Evolutionary conservation across 1,139 yeast genomes (phyloP).

Genomic region (Candida sp.): DNA sequence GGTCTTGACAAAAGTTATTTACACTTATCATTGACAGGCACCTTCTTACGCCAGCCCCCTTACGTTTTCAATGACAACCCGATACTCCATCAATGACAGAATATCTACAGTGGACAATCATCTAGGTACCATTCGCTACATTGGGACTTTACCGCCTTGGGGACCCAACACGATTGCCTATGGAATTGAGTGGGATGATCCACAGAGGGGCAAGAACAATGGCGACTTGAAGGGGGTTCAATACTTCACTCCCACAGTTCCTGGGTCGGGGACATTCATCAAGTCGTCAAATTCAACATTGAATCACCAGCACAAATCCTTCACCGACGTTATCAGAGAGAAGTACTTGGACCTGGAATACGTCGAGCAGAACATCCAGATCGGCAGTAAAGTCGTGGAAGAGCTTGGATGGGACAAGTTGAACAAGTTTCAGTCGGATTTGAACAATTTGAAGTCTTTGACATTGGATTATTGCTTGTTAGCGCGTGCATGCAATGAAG

Average conservation of each 20-base stretch:
- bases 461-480: slow-evolving; percentile 51
- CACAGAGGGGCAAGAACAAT: slow-evolving; percentile 73
- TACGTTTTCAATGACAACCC: neutral
- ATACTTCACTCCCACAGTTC: slow-evolving; percentile 52
- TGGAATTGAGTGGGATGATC: slow-evolving; percentile 91
- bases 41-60: neutral
- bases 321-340: slow-evolving; percentile 50
- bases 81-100: slow-evolving; percentile 40
- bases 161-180: slow-evolving; percentile 49
- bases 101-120: slow-evolving; percentile 45
- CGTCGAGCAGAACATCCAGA: slow-evolving; percentile 25
- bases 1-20: neutral
- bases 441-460: slow-evolving; percentile 46
- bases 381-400: slow-evolving; percentile 63
- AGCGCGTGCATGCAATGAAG: slow-evolving; percentile 15
- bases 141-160: slow-evolving; percentile 69
- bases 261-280: slow-evolving; percentile 68
- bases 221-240: slow-evolving; percentile 67
- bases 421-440: slow-evolving; percentile 49
- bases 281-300: slow-evolving; percentile 44
- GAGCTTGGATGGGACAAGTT: slow-evolving; percentile 68
- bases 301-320: slow-evolving; percentile 25
- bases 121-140: slow-evolving; percentile 64
- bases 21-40: neutral
- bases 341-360: slow-evolving; percentile 43